Evolutionary conservation across 208 protist species (phyloP).

Genomic region (Borovskyia barvae): DNA sequence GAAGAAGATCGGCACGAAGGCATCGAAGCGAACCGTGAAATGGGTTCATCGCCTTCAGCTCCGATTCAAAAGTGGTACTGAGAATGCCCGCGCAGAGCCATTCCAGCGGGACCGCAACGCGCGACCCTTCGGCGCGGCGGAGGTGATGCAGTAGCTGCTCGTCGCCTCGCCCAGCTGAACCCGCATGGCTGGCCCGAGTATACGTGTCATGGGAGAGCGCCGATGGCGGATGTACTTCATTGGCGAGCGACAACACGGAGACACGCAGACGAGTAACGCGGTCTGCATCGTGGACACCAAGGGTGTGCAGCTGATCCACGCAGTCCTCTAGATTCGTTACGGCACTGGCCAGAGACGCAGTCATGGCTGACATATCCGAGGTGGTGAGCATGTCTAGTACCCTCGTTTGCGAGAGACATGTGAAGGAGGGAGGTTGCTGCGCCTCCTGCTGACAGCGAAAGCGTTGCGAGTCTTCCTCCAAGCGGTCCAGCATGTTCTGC

Average conservation of each 20-base stretch:
- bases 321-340: slow-evolving; percentile 22
- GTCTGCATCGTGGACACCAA: slow-evolving; percentile 31
- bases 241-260: slow-evolving; percentile 36
- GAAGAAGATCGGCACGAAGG: slow-evolving; percentile 38
- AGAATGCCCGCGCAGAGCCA: slow-evolving; percentile 60
- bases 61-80: slow-evolving; percentile 42
- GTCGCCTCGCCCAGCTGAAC: too few relatives aligned
- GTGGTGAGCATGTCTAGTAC: slow-evolving; percentile 15
- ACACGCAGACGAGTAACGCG: slow-evolving; percentile 23
- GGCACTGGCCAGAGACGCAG: slow-evolving; percentile 3
- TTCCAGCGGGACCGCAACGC: slow-evolving; percentile 40
- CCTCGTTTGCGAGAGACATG: slow-evolving; percentile 29
- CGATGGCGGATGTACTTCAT: slow-evolving; percentile 12
- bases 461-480: slow-evolving; percentile 66
- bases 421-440: slow-evolving; percentile 27
- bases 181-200: too few relatives aligned
- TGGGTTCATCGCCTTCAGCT: slow-evolving; percentile 65
- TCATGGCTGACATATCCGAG: slow-evolving; percentile 3
- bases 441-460: slow-evolving; percentile 56
- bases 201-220: not conserved
- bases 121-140: slow-evolving; percentile 21
- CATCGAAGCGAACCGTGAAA: slow-evolving; percentile 39
- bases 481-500: slow-evolving; percentile 69
- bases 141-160: slow-evolving; percentile 28
- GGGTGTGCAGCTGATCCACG: slow-evolving; percentile 17